Evolutionary conservation across 2,329 filamentous ascomycete species (phyloP).

Genomic region (Pseudocercospora fijiensis): DNA sequence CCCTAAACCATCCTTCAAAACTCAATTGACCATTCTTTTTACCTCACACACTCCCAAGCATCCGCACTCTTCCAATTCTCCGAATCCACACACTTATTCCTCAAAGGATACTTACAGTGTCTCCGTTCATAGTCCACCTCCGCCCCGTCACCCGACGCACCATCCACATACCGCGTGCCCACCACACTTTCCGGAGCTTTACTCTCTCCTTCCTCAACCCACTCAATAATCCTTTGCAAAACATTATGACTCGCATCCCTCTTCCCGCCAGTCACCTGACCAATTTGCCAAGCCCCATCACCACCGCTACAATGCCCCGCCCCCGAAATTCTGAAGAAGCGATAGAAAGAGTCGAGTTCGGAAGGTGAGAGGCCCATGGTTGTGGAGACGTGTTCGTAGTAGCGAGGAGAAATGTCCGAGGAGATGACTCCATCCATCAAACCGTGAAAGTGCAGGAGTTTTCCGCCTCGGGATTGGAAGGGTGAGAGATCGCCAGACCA

Average conservation of each 20-base stretch:
- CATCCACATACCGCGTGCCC: conserved; percentile 46
- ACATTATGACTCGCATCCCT: conserved; percentile 44
- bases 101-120: conserved; percentile 43
- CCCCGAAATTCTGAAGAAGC: conserved; percentile 53
- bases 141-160: conserved; percentile 40
- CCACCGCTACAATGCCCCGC: conserved; percentile 54
- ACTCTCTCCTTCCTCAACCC: conserved; percentile 36
- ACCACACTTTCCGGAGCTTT: conserved; percentile 34
- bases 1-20: neutral
- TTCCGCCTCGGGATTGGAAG: conserved; percentile 44
- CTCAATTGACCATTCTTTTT: neutral
- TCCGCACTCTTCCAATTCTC: conserved; percentile 30
- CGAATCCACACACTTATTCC: conserved; percentile 31
- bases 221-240: conserved; percentile 46
- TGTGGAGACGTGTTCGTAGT: conserved; percentile 46
- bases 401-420: conserved; percentile 46
- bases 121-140: conserved; percentile 47
- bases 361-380: conserved; percentile 50
- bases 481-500: conserved; percentile 45
- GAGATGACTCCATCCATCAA: conserved; percentile 43
- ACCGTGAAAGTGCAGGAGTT: conserved; percentile 49
- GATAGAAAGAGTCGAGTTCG: conserved; percentile 54
- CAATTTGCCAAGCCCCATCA: conserved; percentile 44
- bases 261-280: conserved; percentile 32
- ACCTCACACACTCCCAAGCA: conserved; percentile 32